Evolutionary conservation across 805 yeast species (phyloP).

Genomic region (Priceomyces fermenticarens): DNA sequence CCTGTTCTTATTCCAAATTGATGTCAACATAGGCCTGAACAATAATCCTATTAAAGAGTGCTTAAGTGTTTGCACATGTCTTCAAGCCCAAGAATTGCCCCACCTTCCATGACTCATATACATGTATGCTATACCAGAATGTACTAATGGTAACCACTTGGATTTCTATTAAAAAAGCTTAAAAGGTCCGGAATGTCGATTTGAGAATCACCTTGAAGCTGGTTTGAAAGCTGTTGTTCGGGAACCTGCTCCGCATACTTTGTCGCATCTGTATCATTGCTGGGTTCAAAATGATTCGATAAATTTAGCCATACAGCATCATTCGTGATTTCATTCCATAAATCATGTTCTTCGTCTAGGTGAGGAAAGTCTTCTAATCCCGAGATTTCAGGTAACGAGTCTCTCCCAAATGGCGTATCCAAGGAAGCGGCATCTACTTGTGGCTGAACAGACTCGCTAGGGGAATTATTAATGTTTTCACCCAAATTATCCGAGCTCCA

Average conservation of each 20-base stretch:
- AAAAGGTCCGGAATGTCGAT: constrained; percentile 1
- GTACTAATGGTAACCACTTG: not conserved
- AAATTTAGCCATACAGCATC: constrained; percentile 71
- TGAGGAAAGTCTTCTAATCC: constrained; percentile 44
- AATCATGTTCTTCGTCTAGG: constrained; percentile 43
- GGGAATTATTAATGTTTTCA: no score
- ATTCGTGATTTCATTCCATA: constrained; percentile 76
- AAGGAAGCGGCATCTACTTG: constrained; percentile 10
- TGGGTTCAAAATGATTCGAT: constrained; percentile 9
- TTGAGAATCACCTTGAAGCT: not conserved
- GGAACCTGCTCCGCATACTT: not conserved
- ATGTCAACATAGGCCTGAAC: no score
- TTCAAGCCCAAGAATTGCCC: no score
- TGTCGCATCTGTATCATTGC: not conserved
- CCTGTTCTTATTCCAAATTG: no score
- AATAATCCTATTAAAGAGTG: no score
- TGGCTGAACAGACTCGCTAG: not conserved
- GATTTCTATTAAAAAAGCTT: constrained; percentile 1
- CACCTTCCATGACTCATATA: no score
- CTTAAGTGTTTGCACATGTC: no score
- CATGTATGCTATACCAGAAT: no score
- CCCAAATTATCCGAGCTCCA: no score
- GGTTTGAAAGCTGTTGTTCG: not conserved
- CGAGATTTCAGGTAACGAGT: constrained; percentile 6
- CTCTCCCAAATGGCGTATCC: constrained; percentile 9